Conservation (phyloP, 352 stramenopile species). For the Phytophthora tubulina region DNA sequence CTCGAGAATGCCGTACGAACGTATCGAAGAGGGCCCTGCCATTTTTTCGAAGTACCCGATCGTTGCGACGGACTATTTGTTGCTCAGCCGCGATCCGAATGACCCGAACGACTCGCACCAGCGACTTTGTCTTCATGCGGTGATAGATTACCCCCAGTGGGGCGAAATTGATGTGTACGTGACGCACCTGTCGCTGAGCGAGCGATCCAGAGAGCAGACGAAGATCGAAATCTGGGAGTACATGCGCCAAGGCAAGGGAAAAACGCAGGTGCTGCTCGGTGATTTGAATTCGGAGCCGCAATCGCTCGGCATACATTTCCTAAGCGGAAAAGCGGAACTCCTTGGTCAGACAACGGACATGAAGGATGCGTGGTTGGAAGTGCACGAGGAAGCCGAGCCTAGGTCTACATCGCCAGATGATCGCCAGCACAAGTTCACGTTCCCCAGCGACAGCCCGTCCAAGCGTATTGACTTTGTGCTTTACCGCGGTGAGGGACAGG, state of each 20-base stretch:
- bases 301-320: conserved; percentile 79
- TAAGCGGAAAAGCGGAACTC: conserved; percentile 70
- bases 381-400: conserved; percentile 67
- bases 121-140: conserved; percentile 83
- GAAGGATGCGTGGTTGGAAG: conserved; percentile 79
- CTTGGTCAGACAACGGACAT: conserved; percentile 71
- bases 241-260: conserved; percentile 69
- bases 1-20: conserved; percentile 60
- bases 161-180: conserved; percentile 88
- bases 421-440: conserved; percentile 76
- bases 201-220: conserved; percentile 75
- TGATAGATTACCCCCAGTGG: conserved; percentile 72
- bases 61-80: conserved; percentile 78
- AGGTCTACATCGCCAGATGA: conserved; percentile 58
- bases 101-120: conserved; percentile 89
- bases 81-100: conserved; percentile 83
- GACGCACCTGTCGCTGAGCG: conserved; percentile 86
- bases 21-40: conserved; percentile 85
- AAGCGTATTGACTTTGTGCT: conserved; percentile 92
- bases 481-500: conserved; percentile 68
- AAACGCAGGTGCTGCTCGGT: conserved; percentile 82
- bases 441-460: conserved; percentile 82
- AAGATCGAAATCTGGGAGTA: conserved; percentile 87
- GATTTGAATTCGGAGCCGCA: conserved; percentile 91
- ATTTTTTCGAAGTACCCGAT: conserved; percentile 88